Evolutionary conservation across 441 rosid genomes (phyloP).

Genomic region (Pelargonium australe): DNA sequence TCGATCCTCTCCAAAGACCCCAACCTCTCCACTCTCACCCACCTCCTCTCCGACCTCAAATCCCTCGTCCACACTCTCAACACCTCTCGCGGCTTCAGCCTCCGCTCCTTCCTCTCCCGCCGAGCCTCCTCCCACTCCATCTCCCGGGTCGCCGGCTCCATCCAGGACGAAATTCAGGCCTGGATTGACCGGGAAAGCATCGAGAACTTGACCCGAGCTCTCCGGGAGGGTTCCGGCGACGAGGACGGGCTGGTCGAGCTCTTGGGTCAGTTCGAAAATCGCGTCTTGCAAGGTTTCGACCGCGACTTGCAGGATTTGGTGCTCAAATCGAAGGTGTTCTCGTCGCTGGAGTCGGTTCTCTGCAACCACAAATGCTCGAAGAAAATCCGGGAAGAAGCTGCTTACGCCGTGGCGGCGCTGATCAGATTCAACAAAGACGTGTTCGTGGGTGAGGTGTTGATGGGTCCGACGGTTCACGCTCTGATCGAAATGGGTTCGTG

Average conservation of each 20-base stretch:
- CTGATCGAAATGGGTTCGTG: constrained; percentile 35
- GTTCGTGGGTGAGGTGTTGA: constrained; percentile 50
- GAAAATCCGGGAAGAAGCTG: constrained; percentile 39
- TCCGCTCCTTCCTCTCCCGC: constrained; percentile 38
- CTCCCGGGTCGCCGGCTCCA: constrained; percentile 48
- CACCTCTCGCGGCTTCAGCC: constrained; percentile 28
- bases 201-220: constrained; percentile 29
- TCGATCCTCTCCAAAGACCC: constrained; percentile 46
- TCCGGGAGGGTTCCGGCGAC: constrained; percentile 22
- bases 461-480: constrained; percentile 42
- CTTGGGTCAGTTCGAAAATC: constrained; percentile 38
- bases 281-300: constrained; percentile 43
- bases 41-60: constrained; percentile 37
- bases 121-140: constrained; percentile 43
- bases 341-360: constrained; percentile 27
- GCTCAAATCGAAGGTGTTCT: constrained; percentile 38
- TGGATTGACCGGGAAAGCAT: constrained; percentile 65
- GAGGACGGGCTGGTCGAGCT: constrained; percentile 34
- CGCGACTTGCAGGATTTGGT: constrained; percentile 48
- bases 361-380: constrained; percentile 31
- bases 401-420: constrained; percentile 35
- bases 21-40: constrained; percentile 38
- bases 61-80: constrained; percentile 32
- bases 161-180: constrained; percentile 55
- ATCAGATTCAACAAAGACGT: constrained; percentile 61